Conservation (phyloP, 768 basidiomycete genomes). For the Rhodotorula paludigena region DNA sequence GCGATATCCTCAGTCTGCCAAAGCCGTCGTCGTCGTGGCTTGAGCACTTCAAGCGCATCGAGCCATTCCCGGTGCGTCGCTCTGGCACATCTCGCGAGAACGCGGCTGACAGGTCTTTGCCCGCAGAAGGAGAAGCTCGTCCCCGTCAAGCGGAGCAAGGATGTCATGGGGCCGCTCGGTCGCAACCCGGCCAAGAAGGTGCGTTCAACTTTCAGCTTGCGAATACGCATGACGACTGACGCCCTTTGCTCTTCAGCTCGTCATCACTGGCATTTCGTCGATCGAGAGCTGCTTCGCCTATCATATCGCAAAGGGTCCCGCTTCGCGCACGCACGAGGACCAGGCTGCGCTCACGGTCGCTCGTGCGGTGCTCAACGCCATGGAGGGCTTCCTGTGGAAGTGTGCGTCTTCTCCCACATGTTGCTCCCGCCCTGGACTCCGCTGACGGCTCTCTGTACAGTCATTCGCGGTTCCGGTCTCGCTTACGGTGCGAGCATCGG, state of each 20-base stretch:
- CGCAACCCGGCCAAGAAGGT: constrained; percentile 68
- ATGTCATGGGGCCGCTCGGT: constrained; percentile 72
- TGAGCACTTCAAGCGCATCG: constrained; percentile 63
- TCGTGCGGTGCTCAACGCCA: constrained; percentile 78
- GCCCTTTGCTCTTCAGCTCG: constrained; percentile 54
- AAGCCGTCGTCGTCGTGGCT: constrained; percentile 70
- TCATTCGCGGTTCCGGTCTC: constrained; percentile 86
- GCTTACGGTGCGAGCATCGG: constrained; percentile 55
- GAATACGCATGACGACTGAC: neutral
- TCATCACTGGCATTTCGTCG: constrained; percentile 81
- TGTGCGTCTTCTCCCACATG: neutral
- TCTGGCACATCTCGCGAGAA: neutral
- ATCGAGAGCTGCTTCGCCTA: constrained; percentile 87
- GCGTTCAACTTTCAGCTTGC: constrained; percentile 17
- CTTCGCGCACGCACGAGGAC: constrained; percentile 71
- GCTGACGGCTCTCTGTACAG: constrained; percentile 48
- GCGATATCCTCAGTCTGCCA: constrained; percentile 66
- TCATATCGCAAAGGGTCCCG: constrained; percentile 71
- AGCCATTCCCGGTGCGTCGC: constrained; percentile 51
- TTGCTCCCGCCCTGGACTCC: neutral
- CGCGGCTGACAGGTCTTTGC: neutral
- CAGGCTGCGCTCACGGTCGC: constrained; percentile 81
- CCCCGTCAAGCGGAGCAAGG: constrained; percentile 61
- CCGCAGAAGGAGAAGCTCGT: constrained; percentile 52
- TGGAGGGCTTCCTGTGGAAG: constrained; percentile 93